Evolutionary conservation across 1,284 basidiomycete species (phyloP), one percentile per base, ranked within the genome.

Genomic region (Stygiomarasmius scandens): DNA sequence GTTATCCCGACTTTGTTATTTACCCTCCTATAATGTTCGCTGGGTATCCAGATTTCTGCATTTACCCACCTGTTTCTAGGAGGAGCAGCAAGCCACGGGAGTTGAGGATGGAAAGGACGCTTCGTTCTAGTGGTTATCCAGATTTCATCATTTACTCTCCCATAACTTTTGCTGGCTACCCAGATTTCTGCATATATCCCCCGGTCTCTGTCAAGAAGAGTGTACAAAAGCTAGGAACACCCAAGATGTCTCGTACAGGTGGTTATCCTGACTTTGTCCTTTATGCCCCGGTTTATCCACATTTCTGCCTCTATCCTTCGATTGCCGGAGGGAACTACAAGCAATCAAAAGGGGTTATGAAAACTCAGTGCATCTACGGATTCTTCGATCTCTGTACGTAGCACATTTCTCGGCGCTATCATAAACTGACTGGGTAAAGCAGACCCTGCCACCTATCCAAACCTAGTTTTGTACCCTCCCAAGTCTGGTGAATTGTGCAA

Each of bases 391-490:
- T 73, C 45, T 76, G 74, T 74, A 63, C 53, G 72, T 56, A 20
- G 11, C 23, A 16, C 32, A 29, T 45, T 34, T 25, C 49, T 14
- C n/a, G 5, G 27, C 41, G 2, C 16, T 22, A 22, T 14, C 9
- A 43, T 51, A 8, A 25, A 44, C 55, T 57, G 24, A 65, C 20
- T 8, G 32, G 20, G n/a, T 10, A 27, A 25, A 34, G 1, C 60
- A 70, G 73, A 72, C 58, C 65, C 70, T 12, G 58, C 69, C 8
- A 64, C 69, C 9, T 80, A 81, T 66, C 78, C 79, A 29, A 49
- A 71, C 64, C 70, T 80, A 29, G 68, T 75, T 27, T 63, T 79
- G 16, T 79, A 77, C 59, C 74, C 76, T 22, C 50, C 67, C 1
- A 32, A 32, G 12, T 32, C 29, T 32, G 29, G 29, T 5, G 29